A percentile compares a stretch with the other conserved stretches of the same genome.
Evolutionary conservation across 164 flowering plant genomes (phyloP).

Genomic region (Taxillus chinensis): DNA sequence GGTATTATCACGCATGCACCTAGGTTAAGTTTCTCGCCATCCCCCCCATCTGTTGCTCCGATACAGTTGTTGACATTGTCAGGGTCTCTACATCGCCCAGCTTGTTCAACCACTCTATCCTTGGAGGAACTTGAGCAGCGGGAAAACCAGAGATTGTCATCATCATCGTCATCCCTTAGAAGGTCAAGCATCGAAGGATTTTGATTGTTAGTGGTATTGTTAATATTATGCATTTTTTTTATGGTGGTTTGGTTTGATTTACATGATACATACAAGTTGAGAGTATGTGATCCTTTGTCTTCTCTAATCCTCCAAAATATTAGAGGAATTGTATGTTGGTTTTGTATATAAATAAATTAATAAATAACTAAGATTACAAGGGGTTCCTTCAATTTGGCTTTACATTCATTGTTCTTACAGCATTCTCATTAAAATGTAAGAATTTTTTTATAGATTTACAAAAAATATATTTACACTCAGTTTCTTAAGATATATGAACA

Average conservation of each 20-base stretch:
- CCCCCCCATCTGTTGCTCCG: constrained; percentile 57
- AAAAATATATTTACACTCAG: no score
- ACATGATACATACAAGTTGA: constrained; percentile 31
- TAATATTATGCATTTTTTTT: constrained; percentile 19
- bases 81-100: constrained; percentile 35
- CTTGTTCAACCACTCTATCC: constrained; percentile 48
- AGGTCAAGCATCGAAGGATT: constrained; percentile 71
- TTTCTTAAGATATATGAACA: no score
- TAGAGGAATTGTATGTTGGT: constrained; percentile 17
- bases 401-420: no score
- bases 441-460: no score
- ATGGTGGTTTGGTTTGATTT: constrained; percentile 11
- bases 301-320: constrained; percentile 18
- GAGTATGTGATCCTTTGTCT: constrained; percentile 25
- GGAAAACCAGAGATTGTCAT: constrained; percentile 43
- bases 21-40: constrained; percentile 46
- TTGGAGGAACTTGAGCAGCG: constrained; percentile 40
- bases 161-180: constrained; percentile 22
- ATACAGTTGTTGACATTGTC: constrained; percentile 24
- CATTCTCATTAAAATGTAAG: no score
- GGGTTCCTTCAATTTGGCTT: no score
- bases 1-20: constrained; percentile 41
- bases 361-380: no score
- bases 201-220: constrained; percentile 29
- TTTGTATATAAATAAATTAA: constrained; percentile 15